These are phyloP conservation scores for Ogataea sp. DNA, from an alignment of 805 yeast species.

Conservation along the genomic window DNA sequence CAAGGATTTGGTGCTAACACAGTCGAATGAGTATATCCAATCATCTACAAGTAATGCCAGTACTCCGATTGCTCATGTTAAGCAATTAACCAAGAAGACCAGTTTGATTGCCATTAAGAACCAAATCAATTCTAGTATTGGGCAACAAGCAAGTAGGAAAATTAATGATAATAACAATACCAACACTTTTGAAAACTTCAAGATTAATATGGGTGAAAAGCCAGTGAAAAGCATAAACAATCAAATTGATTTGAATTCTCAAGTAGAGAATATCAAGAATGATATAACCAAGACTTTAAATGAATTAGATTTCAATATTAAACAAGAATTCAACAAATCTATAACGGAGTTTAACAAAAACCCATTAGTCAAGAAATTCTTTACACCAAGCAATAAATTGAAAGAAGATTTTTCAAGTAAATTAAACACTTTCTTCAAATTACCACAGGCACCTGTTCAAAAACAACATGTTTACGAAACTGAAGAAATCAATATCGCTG, in stretches of 20 bases:
- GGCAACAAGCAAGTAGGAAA: no score
- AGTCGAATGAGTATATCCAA: no score
- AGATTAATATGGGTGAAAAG: no score
- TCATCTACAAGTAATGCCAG: no score
- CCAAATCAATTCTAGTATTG: no score
- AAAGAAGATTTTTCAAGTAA: conserved; percentile 1
- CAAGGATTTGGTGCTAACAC: conserved; percentile 3
- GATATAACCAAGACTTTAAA: conserved; percentile 9
- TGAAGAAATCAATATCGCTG: conserved; percentile 1
- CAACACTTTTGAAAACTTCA: not conserved
- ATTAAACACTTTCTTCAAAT: conserved; percentile 8
- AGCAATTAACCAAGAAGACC: not conserved
- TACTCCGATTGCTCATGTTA: not conserved
- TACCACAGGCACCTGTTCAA: conserved; percentile 1
- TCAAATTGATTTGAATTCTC: not conserved
- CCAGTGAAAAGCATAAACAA: not conserved
- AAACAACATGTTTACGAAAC: not conserved
- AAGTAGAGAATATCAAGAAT: conserved; percentile 3
- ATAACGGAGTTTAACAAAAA: conserved; percentile 16
- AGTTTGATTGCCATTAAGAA: not conserved
- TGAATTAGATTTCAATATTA: conserved; percentile 16
- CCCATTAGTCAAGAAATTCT: conserved; percentile 7
- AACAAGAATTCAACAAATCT: conserved; percentile 12
- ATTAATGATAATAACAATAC: no score
- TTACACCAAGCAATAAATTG: not conserved